Base-by-base conservation (phyloP, 2,329 filamentous ascomycete genomes). In the Alternaria metachromatica region DNA sequence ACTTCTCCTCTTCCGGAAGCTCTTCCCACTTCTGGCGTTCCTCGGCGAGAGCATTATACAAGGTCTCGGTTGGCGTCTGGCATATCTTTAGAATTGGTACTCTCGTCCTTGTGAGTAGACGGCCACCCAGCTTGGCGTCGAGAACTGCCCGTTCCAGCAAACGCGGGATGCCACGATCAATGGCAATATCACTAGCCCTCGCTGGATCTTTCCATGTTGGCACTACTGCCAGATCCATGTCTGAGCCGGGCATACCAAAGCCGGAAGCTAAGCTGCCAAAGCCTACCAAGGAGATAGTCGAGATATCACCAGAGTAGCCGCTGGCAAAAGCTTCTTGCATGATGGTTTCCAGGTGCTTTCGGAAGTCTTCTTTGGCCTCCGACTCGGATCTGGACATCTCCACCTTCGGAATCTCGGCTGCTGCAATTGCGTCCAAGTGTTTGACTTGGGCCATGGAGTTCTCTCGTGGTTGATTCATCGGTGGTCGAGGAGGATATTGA, bases 71-170 rank as follows among this genome's bases (percentile, higher is more conserved):
- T 3, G 93, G 93, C 45, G 82, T 86, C 76, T 95, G 86, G 73
- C 93, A 97, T 15, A 97, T 85, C 76, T 96, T 96, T 76, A 97
- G 90, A 68, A 97, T 96, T 0, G 94, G 93, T 4, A 97, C 91
- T 65, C 93, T 86, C 2, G 93, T 96, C 58, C 89, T 88, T 2
- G 91, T 92, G 3, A 97, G 84, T 4, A 97, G 84, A 5, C 92
- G 87, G 15, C 92, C 93, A 3, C 93, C 93, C 67, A 92, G 88
- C 0, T 92, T 92, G 26, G 86, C 82, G 15, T 91, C 86, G 6
- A 97, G 83, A 12, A 97, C 86, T 4, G 87, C 88, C 76, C 90
- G 92, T 75, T 96, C 93, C 3, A 97, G 80, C 7, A 94, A 75
- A 23, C 92, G 87, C 2, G 93, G 93, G 59, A 96, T 89, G 1